Base-by-base conservation (phyloP, 2,329 filamentous ascomycete species). In the Trichophyton schoenleinii region DNA sequence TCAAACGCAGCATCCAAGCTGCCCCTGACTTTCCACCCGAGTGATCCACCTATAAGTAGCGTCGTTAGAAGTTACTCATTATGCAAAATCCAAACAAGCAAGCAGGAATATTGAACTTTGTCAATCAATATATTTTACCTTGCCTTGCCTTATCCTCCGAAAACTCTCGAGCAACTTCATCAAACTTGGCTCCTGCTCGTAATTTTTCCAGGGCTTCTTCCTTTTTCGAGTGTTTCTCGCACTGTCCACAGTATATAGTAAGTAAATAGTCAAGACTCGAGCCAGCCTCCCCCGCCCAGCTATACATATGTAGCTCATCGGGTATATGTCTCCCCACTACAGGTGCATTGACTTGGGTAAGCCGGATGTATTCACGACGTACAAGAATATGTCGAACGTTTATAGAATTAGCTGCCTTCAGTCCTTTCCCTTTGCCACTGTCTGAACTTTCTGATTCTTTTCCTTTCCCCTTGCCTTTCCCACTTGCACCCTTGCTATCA, bases 131-230 rank as follows among this genome's bases (percentile, higher is more conserved):
- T 60, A 41, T 68, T 68, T 46, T 69, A 78, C 77, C 81, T 70
- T 83, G 80, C 64, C 83, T 70, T 20, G 83, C 84, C 70, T 87
- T 86, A 69, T 86, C 84, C 71, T 86, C 84, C 2, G 81, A 84
- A 68, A 81, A 84, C 65, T 86, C 83, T 58, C 81, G 71, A 15
- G 83, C 84, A 0, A 87, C 83, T 13, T 86, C 83, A 67, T 86
- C 83, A 67, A 86, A 87, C 66, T 85, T 85, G 11, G 73, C 74
- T 3, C 84, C 84, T 28, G 78, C 78, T 53, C 79, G 77, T 15
- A 87, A 69, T 67, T 85, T 85, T 64, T 80, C 79, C 3, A 86
- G 69, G 1, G 84, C 84, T 70, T 85, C 82, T 75, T 86, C 83
- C 68, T 86, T 86, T 70, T 84, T 85, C 53, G 78, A 77, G 71